Evolutionary conservation across 1,139 yeast genomes (phyloP).

Genomic region (Hemisphaericaspora subhashii): DNA sequence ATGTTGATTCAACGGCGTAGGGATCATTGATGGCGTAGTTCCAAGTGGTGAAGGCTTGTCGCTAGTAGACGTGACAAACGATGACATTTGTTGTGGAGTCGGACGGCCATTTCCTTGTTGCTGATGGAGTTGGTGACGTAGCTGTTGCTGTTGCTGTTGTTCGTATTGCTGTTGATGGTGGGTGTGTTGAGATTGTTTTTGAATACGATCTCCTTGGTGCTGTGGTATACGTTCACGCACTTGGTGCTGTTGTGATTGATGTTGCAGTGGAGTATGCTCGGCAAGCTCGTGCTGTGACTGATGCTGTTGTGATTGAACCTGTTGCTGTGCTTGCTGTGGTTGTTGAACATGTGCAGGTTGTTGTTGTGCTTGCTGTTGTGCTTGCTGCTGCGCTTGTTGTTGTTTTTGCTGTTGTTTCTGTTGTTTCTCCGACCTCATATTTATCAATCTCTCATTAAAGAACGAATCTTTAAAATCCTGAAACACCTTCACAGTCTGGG

Average conservation of each 20-base stretch:
- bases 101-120: constrained; percentile 1
- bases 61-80: neutral
- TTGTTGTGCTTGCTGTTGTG: constrained; percentile 8
- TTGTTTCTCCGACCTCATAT: constrained; percentile 29
- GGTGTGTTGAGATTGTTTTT: constrained; percentile 2
- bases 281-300: constrained; percentile 5
- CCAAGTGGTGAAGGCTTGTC: constrained; percentile 2
- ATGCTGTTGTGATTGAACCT: constrained; percentile 3
- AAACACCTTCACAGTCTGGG: constrained; percentile 49
- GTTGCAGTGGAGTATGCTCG: no score
- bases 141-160: constrained; percentile 10
- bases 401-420: constrained; percentile 16
- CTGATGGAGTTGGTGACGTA: constrained; percentile 8
- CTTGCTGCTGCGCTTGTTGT: constrained; percentile 11
- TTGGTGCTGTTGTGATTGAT: constrained; percentile 7
- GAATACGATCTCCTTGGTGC: constrained; percentile 6
- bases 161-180: constrained; percentile 9
- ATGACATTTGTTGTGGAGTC: neutral
- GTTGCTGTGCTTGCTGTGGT: neutral
- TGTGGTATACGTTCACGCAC: constrained; percentile 7
- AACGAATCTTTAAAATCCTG: constrained; percentile 52
- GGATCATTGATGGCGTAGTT: constrained; percentile 4
- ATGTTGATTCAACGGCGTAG: constrained; percentile 1
- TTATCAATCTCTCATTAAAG: constrained; percentile 48
- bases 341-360: constrained; percentile 1